Evolutionary conservation across 495 filamentous ascomycete genomes (phyloP), one percentile per base, ranked within the genome.

Genomic region (Podospora didyma): DNA sequence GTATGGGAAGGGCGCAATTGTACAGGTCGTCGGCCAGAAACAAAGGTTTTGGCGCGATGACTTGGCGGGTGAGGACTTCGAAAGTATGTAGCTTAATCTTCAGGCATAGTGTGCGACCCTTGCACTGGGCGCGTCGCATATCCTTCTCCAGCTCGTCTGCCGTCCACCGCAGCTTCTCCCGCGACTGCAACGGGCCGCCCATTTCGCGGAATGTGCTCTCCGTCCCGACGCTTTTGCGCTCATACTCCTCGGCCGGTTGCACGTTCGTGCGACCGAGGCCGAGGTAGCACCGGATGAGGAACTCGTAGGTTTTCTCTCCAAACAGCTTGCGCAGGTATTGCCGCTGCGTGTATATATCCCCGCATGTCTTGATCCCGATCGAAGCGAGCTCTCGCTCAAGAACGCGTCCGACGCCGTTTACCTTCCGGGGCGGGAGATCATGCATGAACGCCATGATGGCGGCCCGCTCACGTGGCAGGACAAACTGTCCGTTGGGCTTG

Each of bases 61-160:
- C 80, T 67, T 98, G 94, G 35, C 94, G 75, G 0, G 91, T 94
- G 17, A 89, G 75, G 10, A 97, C 92, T 68, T 97, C 90, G 62
- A 92, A 99, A 0, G 89, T 95, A 62, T 96, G 90, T 11, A 97
- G 75, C 68, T 99, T 99, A 48, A 97, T 81, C 70, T 99, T 99
- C 19, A 99, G 69, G 21, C 89, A 87, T 3, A 98, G 71, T 1
- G 95, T 97, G 6, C 92, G 84, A 5, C 93, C 93, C 70, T 92
- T 96, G 70, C 90, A 89, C 59, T 89, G 81, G 4, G 88, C 89
- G 19, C 81, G 81, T n/a, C 73, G 69, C 63, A 97, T 77, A 65
- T 97, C 95, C 59, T 89, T 87, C 68, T 96, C 91, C 17, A 99
- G 75, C 67, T 96, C 94, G 58, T 93, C 87, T 0, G 95, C 90